Percentiles rank a stretch among this genome's conserved stretches.
These are phyloP conservation scores for Apium graveolens DNA, from an alignment of 129 eudicot genomes.

Conservation along the genomic window DNA sequence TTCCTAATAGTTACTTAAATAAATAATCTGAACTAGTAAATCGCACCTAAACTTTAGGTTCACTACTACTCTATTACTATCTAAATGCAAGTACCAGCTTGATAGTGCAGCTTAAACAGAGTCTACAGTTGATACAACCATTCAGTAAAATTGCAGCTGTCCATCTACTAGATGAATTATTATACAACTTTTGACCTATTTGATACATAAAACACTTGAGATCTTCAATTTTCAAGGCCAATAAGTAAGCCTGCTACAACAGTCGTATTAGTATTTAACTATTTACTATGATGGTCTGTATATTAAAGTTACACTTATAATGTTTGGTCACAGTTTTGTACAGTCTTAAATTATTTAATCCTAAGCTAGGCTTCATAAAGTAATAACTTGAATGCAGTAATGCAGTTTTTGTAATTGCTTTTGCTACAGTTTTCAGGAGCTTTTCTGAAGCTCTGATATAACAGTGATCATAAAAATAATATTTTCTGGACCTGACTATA, in stretches of 20 bases:
- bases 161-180: not conserved
- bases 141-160: not conserved
- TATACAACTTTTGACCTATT: not conserved
- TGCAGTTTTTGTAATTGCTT: not conserved
- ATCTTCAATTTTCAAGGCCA: not conserved
- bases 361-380: not conserved
- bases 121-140: not conserved
- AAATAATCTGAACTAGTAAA: not conserved
- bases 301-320: not conserved
- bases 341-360: not conserved
- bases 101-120: not conserved
- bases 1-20: too few relatives aligned
- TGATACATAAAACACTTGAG: not conserved
- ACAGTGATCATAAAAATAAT: not conserved
- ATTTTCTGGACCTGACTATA: not conserved
- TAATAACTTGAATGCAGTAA: not conserved
- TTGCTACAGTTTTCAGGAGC: not conserved
- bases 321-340: constrained; percentile 5
- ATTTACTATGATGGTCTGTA: not conserved
- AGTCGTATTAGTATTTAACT: not conserved
- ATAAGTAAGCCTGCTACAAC: not conserved
- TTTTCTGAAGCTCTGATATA: not conserved
- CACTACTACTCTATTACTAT: not conserved
- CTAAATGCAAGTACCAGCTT: not conserved
- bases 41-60: not conserved